Base-by-base conservation (phyloP, 2,329 filamentous ascomycete species). In the Macrophomina phaseolina region DNA sequence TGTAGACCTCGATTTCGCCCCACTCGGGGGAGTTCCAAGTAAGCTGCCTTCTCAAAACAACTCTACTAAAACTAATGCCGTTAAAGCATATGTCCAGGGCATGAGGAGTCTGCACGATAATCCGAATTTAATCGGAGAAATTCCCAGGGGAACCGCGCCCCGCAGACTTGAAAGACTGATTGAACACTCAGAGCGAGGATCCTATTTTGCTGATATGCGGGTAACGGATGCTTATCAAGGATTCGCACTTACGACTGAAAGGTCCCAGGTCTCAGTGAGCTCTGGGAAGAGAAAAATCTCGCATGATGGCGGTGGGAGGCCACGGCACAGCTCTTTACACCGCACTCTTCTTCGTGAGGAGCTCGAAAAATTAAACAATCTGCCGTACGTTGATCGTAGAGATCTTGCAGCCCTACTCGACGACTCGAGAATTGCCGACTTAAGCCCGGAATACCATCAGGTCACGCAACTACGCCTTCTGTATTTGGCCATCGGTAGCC, bases 401-500 rank as follows among this genome's bases (percentile, higher is more conserved):
- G 28, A 66, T 45, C 34, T 66, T 16, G 46, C 23, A 45, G 45
- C 38, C 30, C 42, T 66, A 16, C 8, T 66, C 9, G 53, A 62
- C 34, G 32, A 62, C 61, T 12, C 46, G n/a, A 11, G 28, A 36
- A 65, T 65, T 28, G 55, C n/a, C 38, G 7, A 61, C 12, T 18
- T 68, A 7, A 65, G 55, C 9, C 4, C 28, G 16, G 14, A 66
- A 16, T 2, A 28, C 55, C 48, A 16, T 4, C 63, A 66, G 23
- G 36, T 55, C 5, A 36, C n/a, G 45, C 55, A 51, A 55, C 46
- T 68, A 4, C 63, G 56, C 3, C 56, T 66, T 4, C 32, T 68
- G 1, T 68, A 66, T 23, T 52, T 68, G 2, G 34, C 45, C 34
- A 68, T 68, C 23, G 63, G 67, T 36, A 68, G 67, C 32, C 64